Evolutionary conservation across 1,284 basidiomycete genomes (phyloP), one percentile per base, ranked within the genome.

Genomic region (Puccinia sorghi): DNA sequence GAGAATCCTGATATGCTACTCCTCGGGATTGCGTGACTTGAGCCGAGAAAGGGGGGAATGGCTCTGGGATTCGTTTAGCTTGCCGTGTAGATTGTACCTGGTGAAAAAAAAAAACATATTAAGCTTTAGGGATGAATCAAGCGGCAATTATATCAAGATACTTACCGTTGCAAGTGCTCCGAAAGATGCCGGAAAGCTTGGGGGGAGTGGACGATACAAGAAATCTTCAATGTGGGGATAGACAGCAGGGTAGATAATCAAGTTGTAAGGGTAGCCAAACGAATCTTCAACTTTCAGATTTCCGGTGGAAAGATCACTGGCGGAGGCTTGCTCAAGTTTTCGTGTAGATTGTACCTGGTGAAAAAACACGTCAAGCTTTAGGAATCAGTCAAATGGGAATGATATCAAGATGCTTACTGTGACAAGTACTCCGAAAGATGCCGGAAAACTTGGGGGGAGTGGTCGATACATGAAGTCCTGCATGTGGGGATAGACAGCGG

Each of bases 201-300:
- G 46, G 5, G 41, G 41, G 27, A 64, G 27, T 39, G 39, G 41
- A 32, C 41, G 61, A 75, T 75, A 66, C 9, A 75, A 8, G 8
- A 25, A 22, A 25, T 48, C 46, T 32, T 46, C n/a, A 22, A 75
- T 6, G 22, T 63, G 25, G 61, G 72, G 72, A 75, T 75, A 75
- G 27, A 75, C 27, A 6, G 72, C n/a, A 11, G n/a, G 43, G 46
- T 75, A 75, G 25, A 75, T 37, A 6, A 63, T 61, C 22, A 75
- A 32, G 32, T 75, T 75, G 61, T 75, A 64, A 52, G 72, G 72
- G 66, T 75, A 75, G 27, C 48, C 59, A 22, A 41, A 1, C 20
- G 43, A 25, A 8, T 37, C 39, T 43, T 20, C 22, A 56, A 11
- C 61, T n/a, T 64, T 8, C n/a, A n/a, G n/a, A n/a, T n/a, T n/a